These are phyloP conservation scores for Tagetes patula DNA, from an alignment of 129 eudicot genomes.

Conservation along the genomic window DNA sequence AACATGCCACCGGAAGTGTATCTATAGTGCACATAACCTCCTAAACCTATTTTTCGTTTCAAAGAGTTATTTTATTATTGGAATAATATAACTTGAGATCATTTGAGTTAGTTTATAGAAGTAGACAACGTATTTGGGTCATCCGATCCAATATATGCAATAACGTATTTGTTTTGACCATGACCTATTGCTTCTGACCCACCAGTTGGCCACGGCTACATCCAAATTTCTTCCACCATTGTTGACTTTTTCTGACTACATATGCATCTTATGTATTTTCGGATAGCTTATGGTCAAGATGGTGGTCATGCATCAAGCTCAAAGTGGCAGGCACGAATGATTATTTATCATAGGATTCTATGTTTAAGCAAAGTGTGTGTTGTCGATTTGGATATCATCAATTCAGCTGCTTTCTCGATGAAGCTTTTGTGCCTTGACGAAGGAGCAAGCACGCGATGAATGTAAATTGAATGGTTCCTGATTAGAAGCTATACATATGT, in stretches of 20 bases:
- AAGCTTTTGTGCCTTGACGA: constrained; percentile 26
- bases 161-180: background rate
- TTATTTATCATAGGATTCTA: constrained; percentile 21
- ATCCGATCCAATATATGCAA: background rate
- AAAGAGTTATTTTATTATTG: background rate
- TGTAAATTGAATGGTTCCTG: constrained; percentile 30
- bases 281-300: constrained; percentile 21
- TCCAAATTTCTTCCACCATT: too few relatives aligned
- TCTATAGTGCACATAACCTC: background rate
- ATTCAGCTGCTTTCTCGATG: constrained; percentile 33
- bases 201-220: background rate
- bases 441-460: constrained; percentile 31
- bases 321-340: constrained; percentile 2
- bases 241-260: background rate
- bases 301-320: constrained; percentile 23
- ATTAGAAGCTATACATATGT: constrained; percentile 11
- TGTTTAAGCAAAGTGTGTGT: constrained; percentile 32
- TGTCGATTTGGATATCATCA: constrained; percentile 30
- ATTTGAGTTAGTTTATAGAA: background rate
- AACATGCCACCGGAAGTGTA: background rate
- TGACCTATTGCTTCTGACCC: background rate
- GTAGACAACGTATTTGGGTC: background rate
- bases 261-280: constrained; percentile 7
- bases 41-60: background rate
- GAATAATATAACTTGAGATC: background rate